A percentile compares a stretch with the other conserved stretches of the same genome.
Conservation (phyloP, 352 stramenopile genomes). For the Globisporangium irregulare region DNA sequence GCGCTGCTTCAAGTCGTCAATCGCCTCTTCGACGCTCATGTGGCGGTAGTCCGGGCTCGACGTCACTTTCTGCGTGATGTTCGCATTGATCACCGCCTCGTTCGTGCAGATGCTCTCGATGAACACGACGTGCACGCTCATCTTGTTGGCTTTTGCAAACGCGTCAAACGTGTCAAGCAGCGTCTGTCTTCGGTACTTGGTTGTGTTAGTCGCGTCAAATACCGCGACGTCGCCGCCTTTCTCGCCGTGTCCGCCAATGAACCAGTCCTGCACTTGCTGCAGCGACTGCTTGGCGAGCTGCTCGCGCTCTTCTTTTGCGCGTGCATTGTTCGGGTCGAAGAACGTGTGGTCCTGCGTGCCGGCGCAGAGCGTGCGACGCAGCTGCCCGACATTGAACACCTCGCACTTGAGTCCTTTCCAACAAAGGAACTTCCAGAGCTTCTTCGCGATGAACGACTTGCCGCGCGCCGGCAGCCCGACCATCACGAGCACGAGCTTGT, state of each 20-base stretch:
- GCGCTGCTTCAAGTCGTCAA: conserved; percentile 76
- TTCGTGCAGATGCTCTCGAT: conserved; percentile 93
- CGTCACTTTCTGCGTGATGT: conserved; percentile 76
- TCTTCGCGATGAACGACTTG: conserved; percentile 96
- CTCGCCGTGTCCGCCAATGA: conserved; percentile 26
- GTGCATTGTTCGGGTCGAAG: conserved; percentile 89
- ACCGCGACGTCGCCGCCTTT: conserved; percentile 84
- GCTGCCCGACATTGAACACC: conserved; percentile 95
- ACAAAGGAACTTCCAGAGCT: conserved; percentile 76
- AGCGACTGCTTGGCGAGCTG: conserved; percentile 78
- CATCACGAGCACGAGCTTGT: conserved; percentile 96
- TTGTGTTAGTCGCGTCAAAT: conserved; percentile 91
- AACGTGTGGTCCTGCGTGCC: conserved; percentile 86
- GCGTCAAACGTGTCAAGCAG: conserved; percentile 57
- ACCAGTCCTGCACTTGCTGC: conserved; percentile 65
- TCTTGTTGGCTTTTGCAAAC: conserved; percentile 60
- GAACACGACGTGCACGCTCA: conserved; percentile 89
- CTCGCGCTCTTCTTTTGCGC: conserved; percentile 71
- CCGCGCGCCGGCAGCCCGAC: conserved; percentile 92
- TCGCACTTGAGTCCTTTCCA: conserved; percentile 79
- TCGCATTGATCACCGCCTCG: conserved; percentile 85
- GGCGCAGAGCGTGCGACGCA: conserved; percentile 80
- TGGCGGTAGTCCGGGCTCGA: conserved; percentile 80
- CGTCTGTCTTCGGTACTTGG: conserved; percentile 46
- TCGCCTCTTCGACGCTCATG: conserved; percentile 66